phyloP scores from a whole-genome alignment of 176 grass and related monocot species.

The Canna indica region DNA sequence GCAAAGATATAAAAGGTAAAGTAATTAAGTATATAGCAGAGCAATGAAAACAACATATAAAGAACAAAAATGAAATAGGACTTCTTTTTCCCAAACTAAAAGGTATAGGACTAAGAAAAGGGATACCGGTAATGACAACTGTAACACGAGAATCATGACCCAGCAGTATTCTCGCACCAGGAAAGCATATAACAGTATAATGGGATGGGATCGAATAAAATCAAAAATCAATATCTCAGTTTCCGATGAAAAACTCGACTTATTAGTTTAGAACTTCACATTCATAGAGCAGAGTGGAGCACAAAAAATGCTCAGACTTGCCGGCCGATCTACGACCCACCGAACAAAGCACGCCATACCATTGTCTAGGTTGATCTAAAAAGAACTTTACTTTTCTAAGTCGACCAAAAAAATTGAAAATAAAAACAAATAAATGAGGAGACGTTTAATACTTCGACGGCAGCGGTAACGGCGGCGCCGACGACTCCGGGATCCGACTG shows the following conservation, averaged over 20 bases:
- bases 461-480: constrained; percentile 47
- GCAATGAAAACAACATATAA: neutral
- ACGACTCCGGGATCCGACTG: constrained; percentile 45
- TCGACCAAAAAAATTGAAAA: too few species aligned
- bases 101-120: too few species aligned
- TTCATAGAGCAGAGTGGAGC: neutral
- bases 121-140: too few species aligned
- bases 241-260: neutral
- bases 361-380: neutral
- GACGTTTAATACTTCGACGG: constrained; percentile 41
- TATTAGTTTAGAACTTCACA: too few species aligned
- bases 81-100: too few species aligned
- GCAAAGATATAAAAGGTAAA: constrained; percentile 12
- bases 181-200: too few species aligned
- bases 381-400: too few species aligned
- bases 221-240: neutral
- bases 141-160: too few species aligned
- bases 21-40: neutral
- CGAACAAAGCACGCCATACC: neutral
- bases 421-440: neutral
- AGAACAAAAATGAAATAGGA: neutral
- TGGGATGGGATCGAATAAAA: too few species aligned
- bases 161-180: too few species aligned
- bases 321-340: too few species aligned
- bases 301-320: too few species aligned